phyloP scores from a whole-genome alignment of 768 basidiomycete species.

The Lactarius akahatsu region DNA sequence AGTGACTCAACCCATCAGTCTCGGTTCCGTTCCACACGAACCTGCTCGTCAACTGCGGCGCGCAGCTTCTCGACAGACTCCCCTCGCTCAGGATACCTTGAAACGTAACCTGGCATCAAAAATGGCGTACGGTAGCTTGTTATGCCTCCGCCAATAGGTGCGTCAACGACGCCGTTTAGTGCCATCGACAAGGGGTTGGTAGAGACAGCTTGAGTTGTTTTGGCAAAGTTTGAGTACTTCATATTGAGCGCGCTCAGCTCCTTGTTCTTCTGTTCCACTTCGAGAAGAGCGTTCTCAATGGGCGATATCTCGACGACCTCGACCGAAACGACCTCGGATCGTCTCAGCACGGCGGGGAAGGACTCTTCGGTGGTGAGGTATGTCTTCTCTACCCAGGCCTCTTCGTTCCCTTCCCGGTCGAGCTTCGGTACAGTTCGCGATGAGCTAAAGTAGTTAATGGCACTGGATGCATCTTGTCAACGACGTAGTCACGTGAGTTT shows the following conservation, averaged over 20 bases:
- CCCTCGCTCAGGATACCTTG: slow-evolving; percentile 65
- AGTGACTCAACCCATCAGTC: slow-evolving; percentile 4
- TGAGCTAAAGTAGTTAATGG: slow-evolving; percentile 79
- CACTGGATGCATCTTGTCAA: slow-evolving; percentile 45
- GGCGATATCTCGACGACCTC: slow-evolving; percentile 80
- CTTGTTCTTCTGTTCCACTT: slow-evolving; percentile 77
- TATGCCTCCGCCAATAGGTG: slow-evolving; percentile 73
- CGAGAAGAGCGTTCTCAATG: slow-evolving; percentile 75
- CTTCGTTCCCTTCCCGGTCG: slow-evolving; percentile 64
- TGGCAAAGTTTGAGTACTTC: slow-evolving; percentile 75
- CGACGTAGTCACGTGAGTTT: neutral
- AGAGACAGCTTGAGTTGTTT: slow-evolving; percentile 67
- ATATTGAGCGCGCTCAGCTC: slow-evolving; percentile 68
- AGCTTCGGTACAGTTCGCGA: slow-evolving; percentile 65
- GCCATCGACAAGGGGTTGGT: slow-evolving; percentile 85
- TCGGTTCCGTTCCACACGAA: slow-evolving; percentile 36
- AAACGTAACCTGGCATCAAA: slow-evolving; percentile 66
- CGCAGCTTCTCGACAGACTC: slow-evolving; percentile 73
- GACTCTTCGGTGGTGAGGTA: slow-evolving; percentile 82
- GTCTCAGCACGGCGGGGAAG: slow-evolving; percentile 87
- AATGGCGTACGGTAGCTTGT: slow-evolving; percentile 75
- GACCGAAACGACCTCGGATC: slow-evolving; percentile 78
- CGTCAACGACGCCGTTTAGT: slow-evolving; percentile 84
- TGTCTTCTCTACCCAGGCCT: slow-evolving; percentile 88
- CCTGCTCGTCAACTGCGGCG: slow-evolving; percentile 78